Percentiles rank a stretch among this genome's conserved stretches.
Evolutionary conservation across 2,329 filamentous ascomycete species (phyloP).

Genomic region (Penicillium sp.): DNA sequence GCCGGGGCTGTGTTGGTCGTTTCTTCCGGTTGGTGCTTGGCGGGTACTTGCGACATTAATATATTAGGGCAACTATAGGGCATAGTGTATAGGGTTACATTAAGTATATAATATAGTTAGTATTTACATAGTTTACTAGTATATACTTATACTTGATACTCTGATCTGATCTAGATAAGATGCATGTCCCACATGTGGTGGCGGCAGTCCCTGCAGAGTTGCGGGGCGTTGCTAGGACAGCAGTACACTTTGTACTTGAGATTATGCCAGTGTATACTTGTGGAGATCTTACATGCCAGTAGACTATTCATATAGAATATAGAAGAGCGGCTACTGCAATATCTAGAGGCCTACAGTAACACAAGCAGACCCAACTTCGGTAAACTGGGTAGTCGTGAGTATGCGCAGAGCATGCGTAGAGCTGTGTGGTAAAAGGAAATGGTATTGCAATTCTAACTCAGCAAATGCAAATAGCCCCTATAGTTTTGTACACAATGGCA

Average conservation of each 20-base stretch:
- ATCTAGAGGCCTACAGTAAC: background rate
- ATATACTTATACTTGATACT: background rate
- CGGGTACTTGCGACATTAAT: background rate
- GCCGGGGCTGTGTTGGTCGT: constrained; percentile 12
- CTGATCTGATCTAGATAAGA: background rate
- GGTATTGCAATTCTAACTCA: constrained; percentile 44
- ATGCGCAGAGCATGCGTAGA: too few species aligned
- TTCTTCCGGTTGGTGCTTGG: background rate
- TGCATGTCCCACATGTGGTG: constrained; percentile 22
- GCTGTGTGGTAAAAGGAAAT: constrained; percentile 33
- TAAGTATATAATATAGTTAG: too few species aligned
- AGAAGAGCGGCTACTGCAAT: too few species aligned
- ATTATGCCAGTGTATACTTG: too few species aligned
- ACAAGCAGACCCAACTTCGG: too few species aligned
- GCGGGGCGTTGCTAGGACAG: background rate
- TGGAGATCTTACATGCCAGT: too few species aligned
- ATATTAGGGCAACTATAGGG: too few species aligned
- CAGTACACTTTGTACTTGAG: background rate
- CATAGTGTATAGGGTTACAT: too few species aligned
- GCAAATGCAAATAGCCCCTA: constrained; percentile 40
- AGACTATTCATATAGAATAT: too few species aligned
- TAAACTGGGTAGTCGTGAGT: too few species aligned
- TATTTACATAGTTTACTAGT: too few species aligned
- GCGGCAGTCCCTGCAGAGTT: constrained; percentile 14
- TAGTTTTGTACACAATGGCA: constrained; percentile 47